Base-by-base conservation (phyloP, 2,329 filamentous ascomycete genomes). In the Elsinoe necatrix region DNA sequence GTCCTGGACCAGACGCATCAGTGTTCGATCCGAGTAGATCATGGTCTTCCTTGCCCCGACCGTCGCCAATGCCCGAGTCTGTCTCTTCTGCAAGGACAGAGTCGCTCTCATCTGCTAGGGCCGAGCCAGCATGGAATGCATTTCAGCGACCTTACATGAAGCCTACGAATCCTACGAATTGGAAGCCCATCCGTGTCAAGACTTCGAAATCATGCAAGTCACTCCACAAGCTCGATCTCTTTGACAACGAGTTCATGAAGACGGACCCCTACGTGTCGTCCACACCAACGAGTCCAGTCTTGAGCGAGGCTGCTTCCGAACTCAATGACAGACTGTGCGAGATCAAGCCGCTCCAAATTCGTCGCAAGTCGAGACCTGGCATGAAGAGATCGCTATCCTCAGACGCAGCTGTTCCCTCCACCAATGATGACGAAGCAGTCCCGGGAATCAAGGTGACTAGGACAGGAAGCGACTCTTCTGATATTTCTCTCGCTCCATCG, bases 251-350 rank as follows among this genome's bases (percentile, higher is more conserved):
- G 6, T 64, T 65, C 54, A 61, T 59, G 43, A 61, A 57, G 18
- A 59, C 59, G n/a, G 34, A 39, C 37, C 50, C 56, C 2, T 39
- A 55, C 39, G 41, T 56, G 20, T 31, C 56, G 14, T 59, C 63
- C n/a, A 59, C 59, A 21, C 37, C 61, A 27, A 55, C 55, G 16
- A 77, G 72, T 57, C 74, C 74, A n/a, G 75, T 74, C 0, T 64
- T 76, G 48, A 77, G 73, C 58, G 71, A 77, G 63, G 74, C 73
- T 8, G 73, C 73, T 60, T 62, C 68, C 11, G 73, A 73, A 25
- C 59, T 71, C 34, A 45, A 48, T 8, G 54, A 56, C 42, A 56
- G 21, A 21, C 39, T 56, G 7, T 45, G 54, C 29, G 37, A 56
- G 54, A 56, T 56, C 42, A 45, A 47, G 42, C 54, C 54, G 34